Evolutionary conservation across 225 moss, liverwort and hornwort species (phyloP).

Genomic region (Rhytidiadelphus loreus): DNA sequence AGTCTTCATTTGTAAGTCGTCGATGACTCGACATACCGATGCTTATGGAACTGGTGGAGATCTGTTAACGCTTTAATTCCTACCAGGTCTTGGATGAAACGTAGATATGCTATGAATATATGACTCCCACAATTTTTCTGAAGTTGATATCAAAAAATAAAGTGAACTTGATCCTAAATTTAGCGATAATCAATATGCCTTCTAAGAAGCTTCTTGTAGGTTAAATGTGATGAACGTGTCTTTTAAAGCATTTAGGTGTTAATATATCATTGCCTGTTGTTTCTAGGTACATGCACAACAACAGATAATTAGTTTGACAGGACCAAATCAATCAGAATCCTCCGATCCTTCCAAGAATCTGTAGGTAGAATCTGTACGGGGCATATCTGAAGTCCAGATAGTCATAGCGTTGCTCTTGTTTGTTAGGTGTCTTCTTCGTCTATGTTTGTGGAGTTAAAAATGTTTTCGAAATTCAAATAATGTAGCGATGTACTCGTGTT

Average conservation of each 20-base stretch:
- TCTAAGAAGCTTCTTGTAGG: neutral
- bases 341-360: neutral
- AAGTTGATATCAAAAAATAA: neutral
- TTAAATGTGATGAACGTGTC: neutral
- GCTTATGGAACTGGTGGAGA: neutral
- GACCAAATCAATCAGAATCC: neutral
- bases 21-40: neutral
- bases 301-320: neutral
- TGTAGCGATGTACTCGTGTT: neutral
- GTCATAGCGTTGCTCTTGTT: neutral
- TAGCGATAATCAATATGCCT: neutral
- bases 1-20: conserved; percentile 74
- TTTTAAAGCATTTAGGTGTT: neutral
- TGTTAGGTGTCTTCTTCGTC: neutral
- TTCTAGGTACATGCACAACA: neutral
- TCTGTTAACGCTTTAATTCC: neutral
- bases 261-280: neutral
- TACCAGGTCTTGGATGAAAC: neutral
- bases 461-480: neutral
- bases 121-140: neutral
- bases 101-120: neutral
- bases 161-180: neutral
- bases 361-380: neutral
- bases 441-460: neutral
- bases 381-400: neutral